phyloP scores from a whole-genome alignment of 108 stramenopile genomes.

The Schizochytrium sp. region DNA sequence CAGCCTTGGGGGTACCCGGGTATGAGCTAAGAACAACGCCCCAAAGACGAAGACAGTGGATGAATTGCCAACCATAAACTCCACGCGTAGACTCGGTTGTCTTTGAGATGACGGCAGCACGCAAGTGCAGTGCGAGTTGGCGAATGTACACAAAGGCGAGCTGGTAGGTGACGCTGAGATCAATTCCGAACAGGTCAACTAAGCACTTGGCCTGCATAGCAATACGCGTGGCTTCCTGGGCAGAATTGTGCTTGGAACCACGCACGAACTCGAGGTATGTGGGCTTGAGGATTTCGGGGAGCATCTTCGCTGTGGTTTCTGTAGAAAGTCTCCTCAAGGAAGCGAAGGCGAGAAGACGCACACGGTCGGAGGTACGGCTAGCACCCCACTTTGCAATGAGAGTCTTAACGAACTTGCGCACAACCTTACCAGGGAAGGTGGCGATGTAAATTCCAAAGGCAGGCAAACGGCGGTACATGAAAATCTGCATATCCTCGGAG shows the following conservation, averaged over 20 bases:
- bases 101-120: slow-evolving; percentile 91
- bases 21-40: slow-evolving; percentile 87
- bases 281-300: slow-evolving; percentile 90
- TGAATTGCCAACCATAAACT: slow-evolving; percentile 95
- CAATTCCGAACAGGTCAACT: slow-evolving; percentile 92
- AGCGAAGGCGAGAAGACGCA: slow-evolving; percentile 88
- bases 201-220: slow-evolving; percentile 94
- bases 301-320: slow-evolving; percentile 90
- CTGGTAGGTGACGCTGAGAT: slow-evolving; percentile 92
- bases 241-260: slow-evolving; percentile 85
- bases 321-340: slow-evolving; percentile 92
- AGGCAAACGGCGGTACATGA: background rate
- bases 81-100: slow-evolving; percentile 82
- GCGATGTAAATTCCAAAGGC: slow-evolving; percentile 7
- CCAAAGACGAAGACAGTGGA: slow-evolving; percentile 93
- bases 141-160: slow-evolving; percentile 98
- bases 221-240: slow-evolving; percentile 80
- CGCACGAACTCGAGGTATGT: slow-evolving; percentile 92
- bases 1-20: slow-evolving; percentile 72
- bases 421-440: background rate
- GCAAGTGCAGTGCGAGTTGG: slow-evolving; percentile 91
- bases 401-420: slow-evolving; percentile 17
- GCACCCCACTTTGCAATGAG: slow-evolving; percentile 61
- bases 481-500: slow-evolving; percentile 8
- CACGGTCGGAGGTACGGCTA: slow-evolving; percentile 84